Evolutionary conservation across 768 basidiomycete species (phyloP).

Genomic region (Kwoniella sp.): DNA sequence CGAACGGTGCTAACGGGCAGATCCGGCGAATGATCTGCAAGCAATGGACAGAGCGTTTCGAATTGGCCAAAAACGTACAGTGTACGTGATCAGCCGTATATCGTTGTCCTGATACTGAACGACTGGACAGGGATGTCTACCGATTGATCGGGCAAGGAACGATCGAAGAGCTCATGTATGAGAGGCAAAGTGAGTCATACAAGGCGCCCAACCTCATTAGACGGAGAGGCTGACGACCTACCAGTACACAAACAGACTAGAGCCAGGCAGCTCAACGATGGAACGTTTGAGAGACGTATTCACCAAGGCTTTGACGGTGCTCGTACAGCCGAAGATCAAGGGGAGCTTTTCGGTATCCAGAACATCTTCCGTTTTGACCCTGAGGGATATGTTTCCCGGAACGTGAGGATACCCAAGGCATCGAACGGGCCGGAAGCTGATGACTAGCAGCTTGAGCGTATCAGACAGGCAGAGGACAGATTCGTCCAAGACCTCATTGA

Average conservation of each 20-base stretch:
- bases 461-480: constrained; percentile 31
- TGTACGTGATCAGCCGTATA: constrained; percentile 20
- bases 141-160: constrained; percentile 47
- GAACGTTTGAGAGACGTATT: constrained; percentile 41
- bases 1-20: constrained; percentile 51
- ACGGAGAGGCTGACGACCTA: neutral
- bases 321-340: constrained; percentile 27
- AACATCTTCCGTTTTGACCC: constrained; percentile 47
- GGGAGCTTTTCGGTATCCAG: constrained; percentile 45
- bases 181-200: constrained; percentile 41
- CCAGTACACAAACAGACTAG: constrained; percentile 41
- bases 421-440: neutral
- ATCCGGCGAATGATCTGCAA: constrained; percentile 88
- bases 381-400: constrained; percentile 35
- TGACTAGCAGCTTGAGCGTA: constrained; percentile 27
- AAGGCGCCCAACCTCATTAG: neutral
- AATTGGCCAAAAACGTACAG: constrained; percentile 48
- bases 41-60: constrained; percentile 51
- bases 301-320: constrained; percentile 43
- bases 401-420: constrained; percentile 18
- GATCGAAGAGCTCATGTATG: constrained; percentile 47
- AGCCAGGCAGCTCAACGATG: constrained; percentile 39
- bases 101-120: neutral
- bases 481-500: constrained; percentile 41
- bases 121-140: constrained; percentile 46